Evolutionary conservation across 1,139 yeast species (phyloP).

Genomic region (Hansenula sp.): DNA sequence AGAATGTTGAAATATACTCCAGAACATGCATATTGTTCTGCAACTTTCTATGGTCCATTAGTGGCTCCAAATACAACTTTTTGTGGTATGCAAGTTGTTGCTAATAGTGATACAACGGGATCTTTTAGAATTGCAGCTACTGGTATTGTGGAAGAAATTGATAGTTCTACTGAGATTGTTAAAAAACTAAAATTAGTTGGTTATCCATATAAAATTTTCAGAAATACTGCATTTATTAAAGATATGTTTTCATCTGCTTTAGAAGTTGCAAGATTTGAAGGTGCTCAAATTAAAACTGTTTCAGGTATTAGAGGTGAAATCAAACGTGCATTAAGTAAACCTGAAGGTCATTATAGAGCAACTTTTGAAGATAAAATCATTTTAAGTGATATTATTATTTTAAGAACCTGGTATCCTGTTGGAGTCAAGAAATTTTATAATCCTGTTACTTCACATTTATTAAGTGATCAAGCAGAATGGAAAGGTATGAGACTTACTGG

Average conservation of each 20-base stretch:
- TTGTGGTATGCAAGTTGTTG: constrained; percentile 90
- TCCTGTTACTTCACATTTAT: constrained; percentile 87
- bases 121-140: constrained; percentile 97
- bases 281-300: constrained; percentile 93
- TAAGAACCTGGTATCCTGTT: constrained; percentile 97
- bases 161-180: constrained; percentile 83
- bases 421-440: constrained; percentile 86
- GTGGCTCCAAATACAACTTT: constrained; percentile 98
- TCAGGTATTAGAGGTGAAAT: constrained; percentile 98
- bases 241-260: constrained; percentile 92
- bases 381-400: constrained; percentile 80
- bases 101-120: constrained; percentile 78
- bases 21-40: constrained; percentile 95
- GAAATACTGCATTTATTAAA: constrained; percentile 94
- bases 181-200: constrained; percentile 95
- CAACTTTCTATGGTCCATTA: constrained; percentile 94
- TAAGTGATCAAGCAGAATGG: constrained; percentile 81
- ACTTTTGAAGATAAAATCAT: constrained; percentile 94
- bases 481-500: constrained; percentile 96
- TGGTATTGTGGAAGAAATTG: constrained; percentile 91
- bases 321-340: constrained; percentile 87
- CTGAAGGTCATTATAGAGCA: constrained; percentile 98
- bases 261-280: constrained; percentile 97
- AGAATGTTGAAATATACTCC: constrained; percentile 98
- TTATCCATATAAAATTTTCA: constrained; percentile 86